Base-by-base conservation (phyloP, 192 early-diverging fungal species). In the Coemansia reversa region DNA sequence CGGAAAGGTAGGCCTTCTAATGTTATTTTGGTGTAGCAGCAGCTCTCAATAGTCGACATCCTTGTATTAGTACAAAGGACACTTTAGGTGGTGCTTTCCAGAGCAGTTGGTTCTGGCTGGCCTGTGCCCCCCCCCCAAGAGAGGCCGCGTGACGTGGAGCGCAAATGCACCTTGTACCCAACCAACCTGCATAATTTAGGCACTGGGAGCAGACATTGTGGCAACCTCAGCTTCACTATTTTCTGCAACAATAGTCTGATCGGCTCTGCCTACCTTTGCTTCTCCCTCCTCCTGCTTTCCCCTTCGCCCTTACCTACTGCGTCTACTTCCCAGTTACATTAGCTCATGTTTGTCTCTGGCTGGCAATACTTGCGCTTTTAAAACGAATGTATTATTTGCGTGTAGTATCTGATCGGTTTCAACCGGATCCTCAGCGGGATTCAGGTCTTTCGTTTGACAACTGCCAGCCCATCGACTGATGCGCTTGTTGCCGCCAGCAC, bases 321-420 rank as follows among this genome's bases (percentile, higher is more conserved):
- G 8, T 3, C 39, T 16, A 45, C 16, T 45, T 16, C 14, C 9
- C 39, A 45, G 39, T 45, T 45, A 45, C 39, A 45, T 45, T 45
- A 45, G 14, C 39, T 27, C 27, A 45, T 45, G 39, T 45, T 45
- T 45, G 39, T 45, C 27, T 27, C 27, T 27, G 27, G 3, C 33
- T 35, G 33, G 33, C 33, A 11, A 7, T 35, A 35, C 33, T 35
- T 7, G 25, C 54, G 6, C 54, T 55, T n/a, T 29, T 16, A 16
- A 45, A 45, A 3, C 28, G 18, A 19, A 29, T 25, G 27, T 27
- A 27, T 16, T 23, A 16, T 25, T 3, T 32, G 33, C 22, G 8
- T 65, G 42, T 76, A 76, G 64, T 76, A 70, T 18, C 55, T 82
- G 42, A 51, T 82, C 47, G 79, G 55, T 4, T 74, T 82, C 28